A percentile compares a stretch with the other conserved stretches of the same genome.
These are phyloP conservation scores for Aureobasidium vineae DNA, from an alignment of 2,329 filamentous ascomycete species.

Conservation along the genomic window DNA sequence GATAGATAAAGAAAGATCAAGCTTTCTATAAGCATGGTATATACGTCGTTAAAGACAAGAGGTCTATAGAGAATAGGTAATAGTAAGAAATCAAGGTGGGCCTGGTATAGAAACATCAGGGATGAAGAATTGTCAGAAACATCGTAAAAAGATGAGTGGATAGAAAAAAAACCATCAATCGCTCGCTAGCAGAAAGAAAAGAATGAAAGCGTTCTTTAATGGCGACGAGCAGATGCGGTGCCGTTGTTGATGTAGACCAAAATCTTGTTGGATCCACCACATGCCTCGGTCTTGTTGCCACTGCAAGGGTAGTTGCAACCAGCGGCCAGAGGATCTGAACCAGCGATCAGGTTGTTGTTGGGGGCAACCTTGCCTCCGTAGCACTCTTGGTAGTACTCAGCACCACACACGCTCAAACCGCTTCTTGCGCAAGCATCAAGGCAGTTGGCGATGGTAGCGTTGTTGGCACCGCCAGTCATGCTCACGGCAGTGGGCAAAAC, in stretches of 20 bases:
- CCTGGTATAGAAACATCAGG: background rate
- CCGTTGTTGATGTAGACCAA: constrained; percentile 35
- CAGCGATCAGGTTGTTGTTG: constrained; percentile 24
- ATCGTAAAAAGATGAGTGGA: background rate
- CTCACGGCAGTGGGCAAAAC: constrained; percentile 30
- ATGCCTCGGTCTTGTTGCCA: constrained; percentile 37
- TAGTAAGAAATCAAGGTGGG: background rate
- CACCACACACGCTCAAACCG: constrained; percentile 34
- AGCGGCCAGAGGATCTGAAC: constrained; percentile 30
- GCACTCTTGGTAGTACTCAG: constrained; percentile 36
- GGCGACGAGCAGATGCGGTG: constrained; percentile 19
- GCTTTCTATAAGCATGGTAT: background rate
- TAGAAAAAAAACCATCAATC: background rate
- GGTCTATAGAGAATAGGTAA: background rate
- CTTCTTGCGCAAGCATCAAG: constrained; percentile 32
- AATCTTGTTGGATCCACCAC: constrained; percentile 34
- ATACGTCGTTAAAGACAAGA: background rate
- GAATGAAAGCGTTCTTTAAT: background rate
- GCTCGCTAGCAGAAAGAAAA: background rate
- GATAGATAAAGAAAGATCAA: background rate
- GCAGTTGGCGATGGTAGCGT: constrained; percentile 35
- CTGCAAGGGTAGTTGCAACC: constrained; percentile 36
- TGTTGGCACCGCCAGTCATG: constrained; percentile 31
- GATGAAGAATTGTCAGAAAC: background rate
- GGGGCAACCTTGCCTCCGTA: constrained; percentile 31